phyloP scores from a whole-genome alignment of 176 grass and related monocot genomes.

The Rhynchospora pubera region DNA sequence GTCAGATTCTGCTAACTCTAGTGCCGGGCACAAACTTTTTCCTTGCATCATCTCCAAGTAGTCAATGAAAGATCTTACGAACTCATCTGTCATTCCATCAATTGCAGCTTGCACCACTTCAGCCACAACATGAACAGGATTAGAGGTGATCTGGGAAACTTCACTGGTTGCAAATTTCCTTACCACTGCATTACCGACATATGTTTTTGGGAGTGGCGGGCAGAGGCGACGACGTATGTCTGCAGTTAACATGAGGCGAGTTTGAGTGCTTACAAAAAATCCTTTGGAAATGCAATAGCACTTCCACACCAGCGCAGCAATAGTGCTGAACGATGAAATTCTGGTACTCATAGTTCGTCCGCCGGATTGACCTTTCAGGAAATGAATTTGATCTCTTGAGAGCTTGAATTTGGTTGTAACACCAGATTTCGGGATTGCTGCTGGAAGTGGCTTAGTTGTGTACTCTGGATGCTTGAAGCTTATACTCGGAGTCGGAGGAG shows the following conservation, averaged over 20 bases:
- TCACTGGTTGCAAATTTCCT: not conserved
- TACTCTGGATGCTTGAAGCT: not conserved
- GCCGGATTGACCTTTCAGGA: not conserved
- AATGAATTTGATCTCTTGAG: not conserved
- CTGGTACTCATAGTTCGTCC: not conserved
- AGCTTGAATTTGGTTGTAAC: not conserved
- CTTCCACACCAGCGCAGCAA: conserved; percentile 21
- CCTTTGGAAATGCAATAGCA: not conserved
- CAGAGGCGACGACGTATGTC: not conserved
- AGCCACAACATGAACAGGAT: not conserved
- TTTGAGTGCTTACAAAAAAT: not conserved
- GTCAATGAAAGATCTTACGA: not conserved
- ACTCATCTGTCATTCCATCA: not conserved
- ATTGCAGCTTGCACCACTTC: not conserved
- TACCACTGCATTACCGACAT: conserved; percentile 21
- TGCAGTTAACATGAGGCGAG: not conserved
- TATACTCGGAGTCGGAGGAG: not conserved
- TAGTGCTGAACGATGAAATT: conserved; percentile 12
- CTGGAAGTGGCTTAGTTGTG: not conserved
- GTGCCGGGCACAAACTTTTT: not conserved
- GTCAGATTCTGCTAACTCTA: not conserved
- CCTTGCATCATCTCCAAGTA: not conserved
- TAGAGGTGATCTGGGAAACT: not conserved
- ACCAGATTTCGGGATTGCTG: not conserved
- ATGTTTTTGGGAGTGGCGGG: conserved; percentile 4